These are phyloP conservation scores for Ogataea pignaliae DNA, from an alignment of 805 yeast genomes.

Conservation along the genomic window DNA sequence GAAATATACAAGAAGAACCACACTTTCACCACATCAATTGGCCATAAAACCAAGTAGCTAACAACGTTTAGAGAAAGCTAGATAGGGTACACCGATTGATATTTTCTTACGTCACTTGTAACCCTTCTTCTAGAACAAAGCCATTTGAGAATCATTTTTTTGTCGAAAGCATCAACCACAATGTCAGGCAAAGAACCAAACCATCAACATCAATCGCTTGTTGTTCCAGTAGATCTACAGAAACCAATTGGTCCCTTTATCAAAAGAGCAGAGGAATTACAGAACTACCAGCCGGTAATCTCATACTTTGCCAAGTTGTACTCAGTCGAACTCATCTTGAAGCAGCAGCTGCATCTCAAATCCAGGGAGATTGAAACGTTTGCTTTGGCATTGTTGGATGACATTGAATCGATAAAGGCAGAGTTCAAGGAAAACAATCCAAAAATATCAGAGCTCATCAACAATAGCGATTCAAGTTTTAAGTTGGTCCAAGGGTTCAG, in stretches of 20 bases:
- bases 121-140: no score
- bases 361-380: conserved; percentile 52
- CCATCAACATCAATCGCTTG: not conserved
- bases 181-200: not conserved
- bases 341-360: conserved; percentile 51
- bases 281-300: conserved; percentile 55
- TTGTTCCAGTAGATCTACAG: not conserved
- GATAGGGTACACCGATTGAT: no score
- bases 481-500: conserved; percentile 56
- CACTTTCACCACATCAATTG: no score
- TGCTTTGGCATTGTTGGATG: conserved; percentile 62
- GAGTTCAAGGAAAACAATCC: conserved; percentile 35
- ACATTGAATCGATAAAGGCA: conserved; percentile 56
- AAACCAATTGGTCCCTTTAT: conserved; percentile 32
- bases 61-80: no score
- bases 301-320: conserved; percentile 70
- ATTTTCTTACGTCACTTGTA: no score
- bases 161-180: not conserved
- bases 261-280: conserved; percentile 55
- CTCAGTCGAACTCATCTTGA: conserved; percentile 69
- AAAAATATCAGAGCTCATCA: conserved; percentile 43
- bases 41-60: no score
- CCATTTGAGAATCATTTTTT: no score
- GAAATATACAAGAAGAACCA: no score
- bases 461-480: conserved; percentile 55